Percentiles rank a stretch among this genome's conserved stretches.
Conservation (phyloP, 192 early-diverging fungal species). For the Coemansia sp. region DNA sequence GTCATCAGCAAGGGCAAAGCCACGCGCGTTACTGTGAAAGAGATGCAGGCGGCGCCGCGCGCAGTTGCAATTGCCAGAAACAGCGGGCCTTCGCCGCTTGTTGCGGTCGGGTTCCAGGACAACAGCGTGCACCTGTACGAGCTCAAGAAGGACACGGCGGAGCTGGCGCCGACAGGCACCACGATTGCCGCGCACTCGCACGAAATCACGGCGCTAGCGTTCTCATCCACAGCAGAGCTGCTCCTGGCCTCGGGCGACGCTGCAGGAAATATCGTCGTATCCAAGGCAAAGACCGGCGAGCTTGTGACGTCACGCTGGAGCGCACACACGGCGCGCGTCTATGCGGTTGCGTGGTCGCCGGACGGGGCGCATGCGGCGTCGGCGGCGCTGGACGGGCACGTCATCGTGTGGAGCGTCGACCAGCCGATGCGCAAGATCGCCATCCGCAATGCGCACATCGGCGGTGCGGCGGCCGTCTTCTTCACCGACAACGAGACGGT, state of each 20-base stretch:
- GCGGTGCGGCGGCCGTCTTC: conserved; percentile 68
- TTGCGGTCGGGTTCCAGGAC: conserved; percentile 59
- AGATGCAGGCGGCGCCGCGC: conserved; percentile 8
- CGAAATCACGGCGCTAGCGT: conserved; percentile 75
- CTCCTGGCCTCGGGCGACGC: conserved; percentile 81
- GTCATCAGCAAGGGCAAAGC: conserved; percentile 8
- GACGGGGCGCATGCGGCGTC: conserved; percentile 74
- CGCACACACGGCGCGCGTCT: conserved; percentile 86
- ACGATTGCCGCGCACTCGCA: conserved; percentile 53
- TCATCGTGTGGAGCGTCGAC: conserved; percentile 86
- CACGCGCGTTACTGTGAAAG: conserved; percentile 1
- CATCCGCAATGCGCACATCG: conserved; percentile 81
- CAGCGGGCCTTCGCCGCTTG: neutral
- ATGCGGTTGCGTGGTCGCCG: conserved; percentile 74
- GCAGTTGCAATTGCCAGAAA: conserved; percentile 13
- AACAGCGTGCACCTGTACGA: conserved; percentile 64
- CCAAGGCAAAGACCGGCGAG: conserved; percentile 58
- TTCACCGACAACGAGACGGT: conserved; percentile 70
- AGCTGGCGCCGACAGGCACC: conserved; percentile 26
- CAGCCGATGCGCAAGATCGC: conserved; percentile 72
- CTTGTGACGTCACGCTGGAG: conserved; percentile 73
- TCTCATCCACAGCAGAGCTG: conserved; percentile 69
- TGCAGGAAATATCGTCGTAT: conserved; percentile 75
- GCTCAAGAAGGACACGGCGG: conserved; percentile 32
- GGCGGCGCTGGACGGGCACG: conserved; percentile 83